These are phyloP conservation scores for Triadica sebifera DNA, from an alignment of 345 rosid genomes.

Conservation along the genomic window DNA sequence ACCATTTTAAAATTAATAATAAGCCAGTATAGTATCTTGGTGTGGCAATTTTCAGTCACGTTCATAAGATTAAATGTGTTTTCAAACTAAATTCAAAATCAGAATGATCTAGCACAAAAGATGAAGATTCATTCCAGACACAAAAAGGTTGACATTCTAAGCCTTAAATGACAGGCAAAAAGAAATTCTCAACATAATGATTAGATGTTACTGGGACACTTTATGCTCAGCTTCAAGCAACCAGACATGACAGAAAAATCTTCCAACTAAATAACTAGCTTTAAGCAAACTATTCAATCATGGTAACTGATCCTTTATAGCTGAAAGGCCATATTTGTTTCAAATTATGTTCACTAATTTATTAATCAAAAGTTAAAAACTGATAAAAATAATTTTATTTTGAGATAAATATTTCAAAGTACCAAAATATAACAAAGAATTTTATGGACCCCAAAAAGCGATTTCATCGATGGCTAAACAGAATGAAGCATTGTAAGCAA, in stretches of 20 bases:
- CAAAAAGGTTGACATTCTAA: neutral
- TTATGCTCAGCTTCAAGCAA: neutral
- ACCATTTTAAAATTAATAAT: neutral
- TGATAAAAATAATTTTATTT: neutral
- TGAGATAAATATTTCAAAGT: neutral
- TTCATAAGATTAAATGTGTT: neutral
- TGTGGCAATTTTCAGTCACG: neutral
- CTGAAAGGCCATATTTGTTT: no score
- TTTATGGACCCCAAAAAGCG: neutral
- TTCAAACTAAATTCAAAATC: neutral
- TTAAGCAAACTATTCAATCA: neutral
- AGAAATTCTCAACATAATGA: neutral
- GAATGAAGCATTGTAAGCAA: neutral
- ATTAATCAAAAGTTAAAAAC: no score
- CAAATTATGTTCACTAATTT: no score
- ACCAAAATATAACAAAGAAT: neutral
- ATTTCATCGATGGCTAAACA: neutral
- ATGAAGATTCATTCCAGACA: no score
- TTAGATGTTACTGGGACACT: neutral
- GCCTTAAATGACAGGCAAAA: neutral
- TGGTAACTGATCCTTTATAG: neutral
- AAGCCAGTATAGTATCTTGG: neutral
- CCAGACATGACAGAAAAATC: neutral
- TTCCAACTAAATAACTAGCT: neutral
- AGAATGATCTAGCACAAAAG: neutral